Evolutionary conservation across 2,329 filamentous ascomycete genomes (phyloP).

Genomic region (Aspergillus tamarii): DNA sequence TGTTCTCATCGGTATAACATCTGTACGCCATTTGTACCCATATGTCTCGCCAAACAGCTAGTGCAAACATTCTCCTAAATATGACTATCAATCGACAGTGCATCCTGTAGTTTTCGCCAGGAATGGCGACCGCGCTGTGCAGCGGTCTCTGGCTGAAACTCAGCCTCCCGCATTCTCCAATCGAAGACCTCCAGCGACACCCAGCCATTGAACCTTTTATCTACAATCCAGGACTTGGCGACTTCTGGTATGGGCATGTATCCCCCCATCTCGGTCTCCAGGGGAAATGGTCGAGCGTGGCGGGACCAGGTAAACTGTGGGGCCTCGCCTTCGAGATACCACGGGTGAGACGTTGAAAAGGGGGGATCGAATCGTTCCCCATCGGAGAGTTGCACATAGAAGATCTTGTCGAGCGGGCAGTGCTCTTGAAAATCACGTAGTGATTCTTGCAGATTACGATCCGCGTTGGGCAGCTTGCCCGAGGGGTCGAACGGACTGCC

Average conservation of each 20-base stretch:
- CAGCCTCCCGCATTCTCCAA: constrained; percentile 28
- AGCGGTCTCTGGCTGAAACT: constrained; percentile 18
- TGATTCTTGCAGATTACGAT: constrained; percentile 25
- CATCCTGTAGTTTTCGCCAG: constrained; percentile 23
- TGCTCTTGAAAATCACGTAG: constrained; percentile 23
- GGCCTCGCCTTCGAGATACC: constrained; percentile 33
- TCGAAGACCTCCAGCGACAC: constrained; percentile 40
- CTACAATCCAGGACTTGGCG: constrained; percentile 31
- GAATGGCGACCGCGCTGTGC: constrained; percentile 24
- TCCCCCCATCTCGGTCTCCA: constrained; percentile 29
- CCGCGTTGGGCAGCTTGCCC: constrained; percentile 29
- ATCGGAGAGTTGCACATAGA: constrained; percentile 43
- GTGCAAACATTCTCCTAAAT: neutral
- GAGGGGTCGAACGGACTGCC: constrained; percentile 28
- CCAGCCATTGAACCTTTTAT: constrained; percentile 35
- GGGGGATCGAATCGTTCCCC: constrained; percentile 37
- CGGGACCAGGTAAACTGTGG: constrained; percentile 35
- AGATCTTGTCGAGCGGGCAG: constrained; percentile 34
- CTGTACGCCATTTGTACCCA: no score
- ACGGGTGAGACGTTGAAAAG: constrained; percentile 33
- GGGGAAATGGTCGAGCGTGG: constrained; percentile 36
- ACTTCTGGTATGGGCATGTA: constrained; percentile 35
- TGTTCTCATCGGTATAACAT: no score
- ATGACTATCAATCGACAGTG: neutral
- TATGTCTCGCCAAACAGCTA: no score